Base-by-base conservation (phyloP, 2,329 filamentous ascomycete species). In the Neobulgaria alba region DNA sequence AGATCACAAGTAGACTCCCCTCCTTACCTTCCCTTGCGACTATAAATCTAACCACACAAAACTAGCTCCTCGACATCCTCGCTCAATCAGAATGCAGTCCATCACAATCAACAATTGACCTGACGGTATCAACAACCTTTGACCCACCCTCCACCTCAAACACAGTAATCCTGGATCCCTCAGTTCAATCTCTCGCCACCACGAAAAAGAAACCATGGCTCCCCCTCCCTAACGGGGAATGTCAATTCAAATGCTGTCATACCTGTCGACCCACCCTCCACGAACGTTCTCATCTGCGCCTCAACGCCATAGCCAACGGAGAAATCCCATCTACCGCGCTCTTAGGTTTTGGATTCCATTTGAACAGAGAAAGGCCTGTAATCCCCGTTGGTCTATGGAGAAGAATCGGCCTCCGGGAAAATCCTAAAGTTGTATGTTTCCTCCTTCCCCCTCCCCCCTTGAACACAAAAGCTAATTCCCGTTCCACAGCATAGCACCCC, bases 291-390 rank as follows among this genome's bases (percentile, higher is more conserved):
- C 73, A 61, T 43, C 56, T 77, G 16, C 72, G 69, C 48, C 58
- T 79, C 14, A 57, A 73, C 45, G 68, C 64, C 3, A 60, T 78
- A 16, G 55, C 61, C n/a, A 57, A 68, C 16, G 72, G 65, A 5
- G 69, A 75, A 35, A 59, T 76, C 3, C 65, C 67, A 1, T 63
- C 71, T 4, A 68, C 66, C 3, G 69, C 67, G 3, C 69, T 68
- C 5, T 60, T 63, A 2, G 74, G 71, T 1, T 77, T 67, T 48
- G 69, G 73, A 10, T 78, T 78, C 44, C 65, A 72, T 36, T 50
- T 62, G 4, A 38, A 23, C 53, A 64, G 18, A 52, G 56, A 43
- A 5, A 59, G 72, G n/a, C 73, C 72, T 1, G 51, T 59, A 17
- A 36, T 38, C 1, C n/a, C 40, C 9, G 48, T 41, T 19, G 47